Base-by-base conservation (phyloP, 2,329 filamentous ascomycete genomes). In the Simplicillium sp. region DNA sequence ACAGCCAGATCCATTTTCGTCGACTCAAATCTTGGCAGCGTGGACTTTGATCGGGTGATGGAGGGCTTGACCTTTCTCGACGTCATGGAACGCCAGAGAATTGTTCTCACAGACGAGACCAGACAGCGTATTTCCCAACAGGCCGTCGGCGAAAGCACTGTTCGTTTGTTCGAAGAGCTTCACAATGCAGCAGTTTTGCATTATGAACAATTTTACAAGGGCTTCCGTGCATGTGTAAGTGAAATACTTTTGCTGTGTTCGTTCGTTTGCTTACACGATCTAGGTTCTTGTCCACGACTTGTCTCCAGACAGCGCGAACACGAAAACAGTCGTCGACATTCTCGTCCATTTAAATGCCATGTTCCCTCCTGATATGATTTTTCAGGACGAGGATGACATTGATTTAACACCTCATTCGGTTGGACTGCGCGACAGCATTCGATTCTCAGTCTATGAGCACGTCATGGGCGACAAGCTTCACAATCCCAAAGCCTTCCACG, bases 271-370 rank as follows among this genome's bases (percentile, higher is more conserved):
- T 37, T 38, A 40, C 29, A 8, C 18, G 11, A 25, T 15, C 5
- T n/a, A 61, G 58, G 46, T 55, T 14, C 48, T 61, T 9, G 47
- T 59, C 3, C 38, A 52, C 3, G 45, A 51, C 18, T 39, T 58
- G 28, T 45, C 39, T 9, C 42, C 42, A 14, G 41, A 43, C 15
- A 28, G 34, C 15, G 31, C 44, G 2, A 13, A 31, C 9, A 18
- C 14, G 40, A 39, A 38, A 47, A 49, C 18, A 12, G 33, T 37
- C 3, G 40, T 48, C 6, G 44, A 48, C 12, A 49, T 60, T 29
- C 56, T 64, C 59, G 60, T 58, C 16, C 49, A 51, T 7, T 46
- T 64, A 17, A 64, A 65, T 37, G 52, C 61, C 6, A 46, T 65
- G 15, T 59, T 64, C 29, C 58, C 61, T 1, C 42, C 59, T 1